Percentiles rank a stretch among this genome's conserved stretches.
These are phyloP conservation scores for Ramichloridium luteum DNA, from an alignment of 2,329 filamentous ascomycete genomes.

Conservation along the genomic window DNA sequence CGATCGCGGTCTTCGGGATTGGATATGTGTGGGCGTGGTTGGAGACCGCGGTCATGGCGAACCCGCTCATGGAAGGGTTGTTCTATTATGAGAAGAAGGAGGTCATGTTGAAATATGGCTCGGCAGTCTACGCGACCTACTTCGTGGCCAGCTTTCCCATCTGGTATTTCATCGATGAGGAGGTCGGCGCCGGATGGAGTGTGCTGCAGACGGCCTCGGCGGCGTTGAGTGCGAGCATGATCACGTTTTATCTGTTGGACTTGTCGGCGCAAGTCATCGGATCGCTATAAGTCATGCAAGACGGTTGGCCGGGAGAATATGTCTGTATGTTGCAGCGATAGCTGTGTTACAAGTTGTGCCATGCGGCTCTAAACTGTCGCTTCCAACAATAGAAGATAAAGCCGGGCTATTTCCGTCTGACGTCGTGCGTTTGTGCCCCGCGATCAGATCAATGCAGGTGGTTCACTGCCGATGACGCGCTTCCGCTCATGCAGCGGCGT, in stretches of 20 bases:
- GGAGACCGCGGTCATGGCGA: not conserved
- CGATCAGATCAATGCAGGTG: no score
- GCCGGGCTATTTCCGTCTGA: no score
- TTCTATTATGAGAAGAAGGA: conserved; percentile 1
- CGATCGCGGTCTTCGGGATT: not conserved
- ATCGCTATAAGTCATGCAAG: no score
- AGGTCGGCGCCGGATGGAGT: not conserved
- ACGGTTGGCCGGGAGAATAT: no score
- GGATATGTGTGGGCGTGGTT: not conserved
- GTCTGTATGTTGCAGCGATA: no score
- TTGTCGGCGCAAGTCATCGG: not conserved
- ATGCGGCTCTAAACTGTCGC: no score
- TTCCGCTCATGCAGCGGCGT: no score
- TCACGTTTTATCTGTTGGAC: not conserved
- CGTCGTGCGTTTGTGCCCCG: no score
- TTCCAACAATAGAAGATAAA: no score
- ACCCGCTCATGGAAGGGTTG: not conserved
- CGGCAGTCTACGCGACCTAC: conserved; percentile 1
- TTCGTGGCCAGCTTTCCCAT: not conserved
- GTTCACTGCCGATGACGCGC: no score
- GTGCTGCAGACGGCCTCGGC: not conserved
- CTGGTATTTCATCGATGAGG: conserved; percentile 1
- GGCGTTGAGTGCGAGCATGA: conserved; percentile 1
- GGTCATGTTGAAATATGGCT: not conserved
- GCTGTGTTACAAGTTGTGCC: no score